phyloP scores from a whole-genome alignment of 352 stramenopile genomes.

The Phytophthora pseudosyringae region DNA sequence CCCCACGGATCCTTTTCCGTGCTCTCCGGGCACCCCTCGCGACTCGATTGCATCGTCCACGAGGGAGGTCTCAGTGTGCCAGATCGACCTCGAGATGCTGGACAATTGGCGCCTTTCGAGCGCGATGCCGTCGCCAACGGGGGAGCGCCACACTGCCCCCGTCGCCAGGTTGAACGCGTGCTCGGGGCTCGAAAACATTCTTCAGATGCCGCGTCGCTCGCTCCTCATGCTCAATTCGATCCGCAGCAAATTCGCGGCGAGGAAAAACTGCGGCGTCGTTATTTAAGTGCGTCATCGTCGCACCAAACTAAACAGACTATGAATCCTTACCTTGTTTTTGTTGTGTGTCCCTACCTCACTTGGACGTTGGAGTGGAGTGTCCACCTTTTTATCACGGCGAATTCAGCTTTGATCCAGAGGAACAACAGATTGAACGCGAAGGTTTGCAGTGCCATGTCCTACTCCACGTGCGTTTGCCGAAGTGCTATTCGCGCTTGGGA shows the following conservation, averaged over 20 bases:
- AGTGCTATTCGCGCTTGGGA: too few relatives aligned
- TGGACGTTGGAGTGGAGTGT: neutral
- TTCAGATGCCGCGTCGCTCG: slow-evolving; percentile 31
- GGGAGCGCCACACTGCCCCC: slow-evolving; percentile 13
- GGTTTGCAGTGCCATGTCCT: too few relatives aligned
- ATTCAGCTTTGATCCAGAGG: too few relatives aligned
- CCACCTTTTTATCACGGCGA: neutral
- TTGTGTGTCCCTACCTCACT: too few relatives aligned
- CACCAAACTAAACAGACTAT: slow-evolving; percentile 14
- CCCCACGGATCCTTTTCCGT: slow-evolving; percentile 35
- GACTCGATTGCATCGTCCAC: slow-evolving; percentile 20
- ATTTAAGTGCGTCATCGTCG: slow-evolving; percentile 33
- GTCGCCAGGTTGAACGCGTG: neutral
- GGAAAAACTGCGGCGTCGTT: slow-evolving; percentile 25
- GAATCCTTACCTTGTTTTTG: neutral
- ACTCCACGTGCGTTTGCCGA: too few relatives aligned
- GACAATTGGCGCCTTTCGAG: slow-evolving; percentile 29
- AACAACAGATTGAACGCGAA: too few relatives aligned
- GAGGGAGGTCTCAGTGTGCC: slow-evolving; percentile 22
- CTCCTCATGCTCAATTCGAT: slow-evolving; percentile 25
- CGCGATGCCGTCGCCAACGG: neutral
- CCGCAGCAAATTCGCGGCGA: slow-evolving; percentile 23
- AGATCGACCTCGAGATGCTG: slow-evolving; percentile 32
- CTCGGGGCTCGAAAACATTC: slow-evolving; percentile 22
- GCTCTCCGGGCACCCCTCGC: slow-evolving; percentile 28